Conservation (phyloP, 2,329 filamentous ascomycete genomes). For the Hypoxylon sp. region DNA sequence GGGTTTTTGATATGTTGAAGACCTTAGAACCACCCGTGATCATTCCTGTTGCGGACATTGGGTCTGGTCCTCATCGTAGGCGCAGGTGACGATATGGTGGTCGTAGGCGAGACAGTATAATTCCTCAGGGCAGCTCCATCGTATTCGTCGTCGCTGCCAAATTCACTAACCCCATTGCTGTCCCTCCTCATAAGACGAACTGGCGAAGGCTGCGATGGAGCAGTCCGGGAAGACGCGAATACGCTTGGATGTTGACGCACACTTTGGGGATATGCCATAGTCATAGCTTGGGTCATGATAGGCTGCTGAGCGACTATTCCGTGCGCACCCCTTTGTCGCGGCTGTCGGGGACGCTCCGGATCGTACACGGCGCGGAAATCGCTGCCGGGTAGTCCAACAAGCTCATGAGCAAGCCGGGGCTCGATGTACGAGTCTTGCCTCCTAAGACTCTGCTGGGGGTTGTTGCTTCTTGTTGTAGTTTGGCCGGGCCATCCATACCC, state of each 20-base stretch:
- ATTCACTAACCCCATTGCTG: conserved; percentile 50
- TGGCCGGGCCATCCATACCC: conserved; percentile 45
- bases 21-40: conserved; percentile 22
- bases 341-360: conserved; percentile 24
- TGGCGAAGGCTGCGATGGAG: neutral
- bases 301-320: conserved; percentile 2
- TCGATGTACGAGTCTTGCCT: conserved; percentile 46
- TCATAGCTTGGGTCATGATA: neutral
- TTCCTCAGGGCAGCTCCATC: conserved; percentile 13
- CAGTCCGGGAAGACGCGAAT: neutral
- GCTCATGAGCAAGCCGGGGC: conserved; percentile 23
- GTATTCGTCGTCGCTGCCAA: conserved; percentile 38
- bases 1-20: neutral
- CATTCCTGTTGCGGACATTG: conserved; percentile 22
- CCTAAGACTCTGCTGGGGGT: neutral
- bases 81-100: neutral
- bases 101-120: conserved; percentile 43
- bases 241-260: conserved; percentile 23
- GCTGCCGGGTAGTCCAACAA: conserved; percentile 44
- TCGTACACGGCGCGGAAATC: conserved; percentile 42
- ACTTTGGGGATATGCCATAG: neutral
- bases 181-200: conserved; percentile 39
- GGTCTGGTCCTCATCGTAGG: neutral
- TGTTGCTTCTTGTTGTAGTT: neutral
- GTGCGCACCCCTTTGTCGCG: neutral